A percentile compares a stretch with the other conserved stretches of the same genome.
Evolutionary conservation across 768 basidiomycete genomes (phyloP).

Genomic region (Lentinula lateritia): DNA sequence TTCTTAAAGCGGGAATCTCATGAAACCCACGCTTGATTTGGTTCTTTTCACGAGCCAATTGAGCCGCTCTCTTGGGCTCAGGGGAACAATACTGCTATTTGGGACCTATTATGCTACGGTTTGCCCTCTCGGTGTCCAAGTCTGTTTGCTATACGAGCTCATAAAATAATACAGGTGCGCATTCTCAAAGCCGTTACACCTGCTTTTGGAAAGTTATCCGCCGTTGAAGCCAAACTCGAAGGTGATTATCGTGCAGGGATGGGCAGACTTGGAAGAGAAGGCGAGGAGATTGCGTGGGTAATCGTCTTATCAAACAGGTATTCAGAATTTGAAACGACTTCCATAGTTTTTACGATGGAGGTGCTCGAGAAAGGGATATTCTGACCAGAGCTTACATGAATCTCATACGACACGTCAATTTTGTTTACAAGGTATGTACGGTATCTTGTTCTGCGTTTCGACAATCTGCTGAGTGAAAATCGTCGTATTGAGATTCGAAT

Average conservation of each 20-base stretch:
- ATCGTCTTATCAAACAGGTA: neutral
- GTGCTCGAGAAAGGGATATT: slow-evolving; percentile 76
- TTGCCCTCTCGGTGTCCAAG: slow-evolving; percentile 16
- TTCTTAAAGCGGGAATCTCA: slow-evolving; percentile 71
- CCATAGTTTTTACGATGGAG: slow-evolving; percentile 86
- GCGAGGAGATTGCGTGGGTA: slow-evolving; percentile 87
- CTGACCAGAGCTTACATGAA: slow-evolving; percentile 70
- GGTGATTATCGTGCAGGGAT: slow-evolving; percentile 91
- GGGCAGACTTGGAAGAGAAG: slow-evolving; percentile 79
- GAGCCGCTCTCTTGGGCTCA: slow-evolving; percentile 76
- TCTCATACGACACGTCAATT: slow-evolving; percentile 85
- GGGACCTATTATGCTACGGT: slow-evolving; percentile 85
- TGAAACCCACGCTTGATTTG: slow-evolving; percentile 89
- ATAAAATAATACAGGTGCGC: neutral
- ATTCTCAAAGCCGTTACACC: slow-evolving; percentile 85
- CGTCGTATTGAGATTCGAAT: slow-evolving; percentile 61
- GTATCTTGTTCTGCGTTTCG: neutral
- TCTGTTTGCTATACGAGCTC: neutral
- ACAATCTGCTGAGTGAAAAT: neutral
- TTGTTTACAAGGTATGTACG: slow-evolving; percentile 72
- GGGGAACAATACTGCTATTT: slow-evolving; percentile 79
- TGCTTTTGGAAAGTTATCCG: slow-evolving; percentile 86
- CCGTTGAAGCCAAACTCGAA: slow-evolving; percentile 80
- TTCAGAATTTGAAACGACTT: neutral
- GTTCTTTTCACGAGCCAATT: slow-evolving; percentile 91